Conservation (phyloP, 1,284 basidiomycete species). For the Cerioporus squamosus region DNA sequence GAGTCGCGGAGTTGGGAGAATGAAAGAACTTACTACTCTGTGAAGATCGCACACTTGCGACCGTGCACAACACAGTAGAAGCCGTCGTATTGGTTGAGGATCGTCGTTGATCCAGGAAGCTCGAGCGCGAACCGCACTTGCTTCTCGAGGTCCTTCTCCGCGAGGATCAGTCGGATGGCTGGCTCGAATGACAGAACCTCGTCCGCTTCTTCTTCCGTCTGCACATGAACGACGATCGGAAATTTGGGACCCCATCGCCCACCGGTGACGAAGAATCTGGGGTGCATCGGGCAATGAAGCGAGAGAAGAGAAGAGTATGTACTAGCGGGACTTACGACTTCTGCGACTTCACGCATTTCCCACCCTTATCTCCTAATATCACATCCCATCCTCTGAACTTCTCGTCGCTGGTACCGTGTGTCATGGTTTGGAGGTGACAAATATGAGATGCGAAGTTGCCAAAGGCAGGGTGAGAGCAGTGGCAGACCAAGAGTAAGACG, state of each 20-base stretch:
- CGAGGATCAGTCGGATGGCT: neutral
- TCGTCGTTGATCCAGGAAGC: neutral
- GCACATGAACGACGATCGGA: neutral
- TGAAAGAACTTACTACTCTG: neutral
- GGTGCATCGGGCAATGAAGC: too few relatives aligned
- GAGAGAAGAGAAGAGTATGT: too few relatives aligned
- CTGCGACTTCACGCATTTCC: neutral
- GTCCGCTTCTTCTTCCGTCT: neutral
- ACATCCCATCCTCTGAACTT: neutral
- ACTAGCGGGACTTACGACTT: neutral
- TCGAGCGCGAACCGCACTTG: neutral
- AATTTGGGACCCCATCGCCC: neutral
- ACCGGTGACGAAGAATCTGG: neutral
- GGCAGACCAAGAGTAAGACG: too few relatives aligned
- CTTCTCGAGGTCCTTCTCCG: neutral
- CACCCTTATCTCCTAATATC: neutral
- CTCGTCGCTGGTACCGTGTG: too few relatives aligned
- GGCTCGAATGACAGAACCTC: neutral
- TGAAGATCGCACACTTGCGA: neutral
- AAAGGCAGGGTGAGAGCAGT: too few relatives aligned
- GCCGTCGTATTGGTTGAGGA: neutral
- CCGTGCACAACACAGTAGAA: neutral
- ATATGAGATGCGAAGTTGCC: too few relatives aligned
- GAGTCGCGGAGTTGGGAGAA: too few relatives aligned
- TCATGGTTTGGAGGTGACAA: too few relatives aligned